phyloP scores from a whole-genome alignment of 2,329 filamentous ascomycete species.

The Lasiodiplodia sp. region DNA sequence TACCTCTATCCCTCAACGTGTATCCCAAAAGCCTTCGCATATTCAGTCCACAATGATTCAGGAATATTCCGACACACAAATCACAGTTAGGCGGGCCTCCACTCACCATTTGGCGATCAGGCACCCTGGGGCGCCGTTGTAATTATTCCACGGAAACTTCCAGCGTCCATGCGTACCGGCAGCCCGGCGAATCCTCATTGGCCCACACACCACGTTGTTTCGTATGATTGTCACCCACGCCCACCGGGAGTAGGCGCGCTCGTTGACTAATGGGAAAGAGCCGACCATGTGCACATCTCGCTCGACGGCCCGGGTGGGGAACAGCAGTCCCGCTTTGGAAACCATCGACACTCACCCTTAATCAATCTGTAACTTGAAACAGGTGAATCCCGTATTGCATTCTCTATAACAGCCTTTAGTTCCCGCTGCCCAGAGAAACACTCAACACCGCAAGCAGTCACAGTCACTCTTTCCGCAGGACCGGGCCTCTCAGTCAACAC shows the following conservation, averaged over 20 bases:
- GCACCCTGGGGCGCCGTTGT: not conserved
- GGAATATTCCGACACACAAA: not conserved
- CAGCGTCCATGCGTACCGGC: constrained; percentile 5
- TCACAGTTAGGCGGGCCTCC: not conserved
- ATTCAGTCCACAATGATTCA: not conserved
- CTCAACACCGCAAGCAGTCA: not conserved
- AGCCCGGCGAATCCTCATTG: not conserved
- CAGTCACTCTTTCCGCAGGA: constrained; percentile 8
- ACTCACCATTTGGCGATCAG: not conserved
- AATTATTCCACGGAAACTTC: not conserved
- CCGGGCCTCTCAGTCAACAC: not conserved
- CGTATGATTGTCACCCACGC: not conserved
- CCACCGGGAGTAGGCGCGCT: not conserved
- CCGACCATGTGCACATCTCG: constrained; percentile 5
- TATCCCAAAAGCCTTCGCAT: not conserved
- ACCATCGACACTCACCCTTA: constrained; percentile 17
- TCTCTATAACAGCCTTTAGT: constrained; percentile 6
- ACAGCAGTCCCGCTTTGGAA: not conserved
- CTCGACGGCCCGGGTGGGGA: constrained; percentile 1
- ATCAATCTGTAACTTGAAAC: constrained; percentile 22
- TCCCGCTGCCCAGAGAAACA: not conserved
- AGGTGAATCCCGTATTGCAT: not conserved
- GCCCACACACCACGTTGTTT: not conserved
- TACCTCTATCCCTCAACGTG: not conserved
- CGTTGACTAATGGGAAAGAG: not conserved